phyloP scores from a whole-genome alignment of 2,329 filamentous ascomycete species.

The Talaromyces sp. region DNA sequence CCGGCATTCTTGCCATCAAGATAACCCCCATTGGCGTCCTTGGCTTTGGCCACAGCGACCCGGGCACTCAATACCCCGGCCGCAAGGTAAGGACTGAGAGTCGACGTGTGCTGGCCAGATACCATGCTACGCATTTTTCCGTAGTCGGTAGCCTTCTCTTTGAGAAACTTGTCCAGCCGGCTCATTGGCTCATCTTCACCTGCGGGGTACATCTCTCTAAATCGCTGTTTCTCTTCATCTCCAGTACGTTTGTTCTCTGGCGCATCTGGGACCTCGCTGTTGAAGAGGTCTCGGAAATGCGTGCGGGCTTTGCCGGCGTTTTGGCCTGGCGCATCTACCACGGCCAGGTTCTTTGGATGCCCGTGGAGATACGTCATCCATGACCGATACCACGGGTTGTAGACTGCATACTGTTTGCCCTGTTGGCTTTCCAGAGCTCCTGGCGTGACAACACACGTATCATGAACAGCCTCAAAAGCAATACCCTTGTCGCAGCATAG shows the following conservation, averaged over 20 bases:
- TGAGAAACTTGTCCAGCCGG: conserved; percentile 62
- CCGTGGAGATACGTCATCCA: conserved; percentile 71
- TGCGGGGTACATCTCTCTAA: conserved; percentile 62
- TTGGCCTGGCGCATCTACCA: conserved; percentile 51
- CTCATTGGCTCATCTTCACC: conserved; percentile 67
- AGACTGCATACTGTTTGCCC: conserved; percentile 79
- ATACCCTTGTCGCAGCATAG: conserved; percentile 59
- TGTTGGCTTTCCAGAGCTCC: conserved; percentile 60
- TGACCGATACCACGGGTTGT: conserved; percentile 71
- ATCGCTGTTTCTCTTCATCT: conserved; percentile 53
- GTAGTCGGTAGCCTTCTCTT: conserved; percentile 59
- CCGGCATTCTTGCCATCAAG: conserved; percentile 63
- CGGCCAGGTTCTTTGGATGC: conserved; percentile 57
- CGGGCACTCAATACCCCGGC: conserved; percentile 62
- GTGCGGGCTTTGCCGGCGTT: conserved; percentile 50
- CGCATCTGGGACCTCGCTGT: conserved; percentile 53
- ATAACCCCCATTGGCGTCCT: conserved; percentile 55
- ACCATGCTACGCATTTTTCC: conserved; percentile 62
- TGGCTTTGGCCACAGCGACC: conserved; percentile 60
- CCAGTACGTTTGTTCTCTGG: conserved; percentile 60
- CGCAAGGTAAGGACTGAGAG: conserved; percentile 67
- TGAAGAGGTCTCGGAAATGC: conserved; percentile 54
- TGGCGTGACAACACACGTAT: conserved; percentile 77
- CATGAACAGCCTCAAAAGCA: conserved; percentile 66
- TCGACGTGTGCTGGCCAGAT: conserved; percentile 57